Percentiles rank a stretch among this genome's conserved stretches.
phyloP scores from a whole-genome alignment of 108 stramenopile species.

The Nannochloropsis salina region DNA sequence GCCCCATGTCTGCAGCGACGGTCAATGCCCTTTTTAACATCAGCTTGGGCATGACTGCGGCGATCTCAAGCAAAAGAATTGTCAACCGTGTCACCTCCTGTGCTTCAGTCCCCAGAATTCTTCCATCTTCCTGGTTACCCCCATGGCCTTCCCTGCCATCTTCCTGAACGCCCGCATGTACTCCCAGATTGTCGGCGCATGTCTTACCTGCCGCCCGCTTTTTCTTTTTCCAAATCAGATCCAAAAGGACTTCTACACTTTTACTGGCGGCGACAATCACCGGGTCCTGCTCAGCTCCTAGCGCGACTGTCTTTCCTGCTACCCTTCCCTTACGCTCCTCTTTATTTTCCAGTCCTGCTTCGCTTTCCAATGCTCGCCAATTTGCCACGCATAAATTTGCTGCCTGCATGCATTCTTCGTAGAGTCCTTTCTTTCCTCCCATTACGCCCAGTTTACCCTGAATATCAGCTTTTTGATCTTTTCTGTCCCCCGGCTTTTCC shows the following conservation, averaged over 20 bases:
- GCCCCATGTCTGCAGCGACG: neutral
- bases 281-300: neutral
- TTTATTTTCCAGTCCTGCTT: no score
- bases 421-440: neutral
- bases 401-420: constrained; percentile 5
- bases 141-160: neutral
- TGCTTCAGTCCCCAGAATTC: neutral
- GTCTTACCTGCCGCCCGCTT: neutral
- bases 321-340: neutral
- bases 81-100: constrained; percentile 17
- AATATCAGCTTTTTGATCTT: neutral
- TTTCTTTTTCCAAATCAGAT: constrained; percentile 16
- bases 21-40: neutral
- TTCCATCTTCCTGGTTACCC: neutral
- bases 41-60: neutral
- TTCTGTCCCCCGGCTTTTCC: neutral
- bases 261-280: neutral
- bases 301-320: neutral
- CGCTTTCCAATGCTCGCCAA: neutral
- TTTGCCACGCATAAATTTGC: neutral
- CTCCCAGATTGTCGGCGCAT: no score
- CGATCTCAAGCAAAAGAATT: neutral
- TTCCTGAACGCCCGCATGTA: neutral
- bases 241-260: neutral
- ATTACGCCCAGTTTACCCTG: neutral